These are phyloP conservation scores for Puya raimondii DNA, from an alignment of 176 grass and related monocot species.

Conservation along the genomic window DNA sequence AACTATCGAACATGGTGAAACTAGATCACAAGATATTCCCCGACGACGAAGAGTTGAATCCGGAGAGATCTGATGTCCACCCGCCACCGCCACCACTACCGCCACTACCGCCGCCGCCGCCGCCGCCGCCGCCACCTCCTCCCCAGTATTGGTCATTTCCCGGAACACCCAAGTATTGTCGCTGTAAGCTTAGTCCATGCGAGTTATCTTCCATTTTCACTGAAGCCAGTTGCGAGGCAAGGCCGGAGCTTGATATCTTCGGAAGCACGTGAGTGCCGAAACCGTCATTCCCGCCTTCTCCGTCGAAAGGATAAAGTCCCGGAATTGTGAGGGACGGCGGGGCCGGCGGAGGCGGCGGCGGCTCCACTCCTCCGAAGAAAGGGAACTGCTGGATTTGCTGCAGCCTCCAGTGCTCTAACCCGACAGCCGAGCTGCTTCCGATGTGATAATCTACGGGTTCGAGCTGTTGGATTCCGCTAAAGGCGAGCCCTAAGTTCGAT, in stretches of 20 bases:
- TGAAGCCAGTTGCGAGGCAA: conserved; percentile 80
- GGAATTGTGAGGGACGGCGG: conserved; percentile 38
- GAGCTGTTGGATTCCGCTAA: conserved; percentile 28
- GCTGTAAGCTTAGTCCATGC: conserved; percentile 12
- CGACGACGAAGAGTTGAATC: conserved; percentile 76
- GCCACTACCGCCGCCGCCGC: conserved; percentile 9
- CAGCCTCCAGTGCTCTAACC: conserved; percentile 38
- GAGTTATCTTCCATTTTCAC: conserved; percentile 81
- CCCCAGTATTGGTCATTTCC: conserved; percentile 70
- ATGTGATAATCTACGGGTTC: conserved; percentile 47
- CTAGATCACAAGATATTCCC: conserved; percentile 58
- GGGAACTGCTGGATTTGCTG: conserved; percentile 32
- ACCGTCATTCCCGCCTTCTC: conserved; percentile 23
- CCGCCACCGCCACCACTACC: conserved; percentile 23
- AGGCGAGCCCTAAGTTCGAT: conserved; percentile 44
- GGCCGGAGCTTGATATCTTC: conserved; percentile 44
- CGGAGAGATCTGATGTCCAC: conserved; percentile 64
- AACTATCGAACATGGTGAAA: neutral
- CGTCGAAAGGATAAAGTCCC: conserved; percentile 39
- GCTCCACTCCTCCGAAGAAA: conserved; percentile 16
- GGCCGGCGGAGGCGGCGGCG: conserved; percentile 24
- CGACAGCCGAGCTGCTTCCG: conserved; percentile 21
- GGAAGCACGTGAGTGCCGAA: conserved; percentile 34
- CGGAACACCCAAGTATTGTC: conserved; percentile 24
- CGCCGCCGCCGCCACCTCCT: conserved; percentile 7